Evolutionary conservation across 495 filamentous ascomycete species (phyloP).

Genomic region (Corynascus novoguineensis): DNA sequence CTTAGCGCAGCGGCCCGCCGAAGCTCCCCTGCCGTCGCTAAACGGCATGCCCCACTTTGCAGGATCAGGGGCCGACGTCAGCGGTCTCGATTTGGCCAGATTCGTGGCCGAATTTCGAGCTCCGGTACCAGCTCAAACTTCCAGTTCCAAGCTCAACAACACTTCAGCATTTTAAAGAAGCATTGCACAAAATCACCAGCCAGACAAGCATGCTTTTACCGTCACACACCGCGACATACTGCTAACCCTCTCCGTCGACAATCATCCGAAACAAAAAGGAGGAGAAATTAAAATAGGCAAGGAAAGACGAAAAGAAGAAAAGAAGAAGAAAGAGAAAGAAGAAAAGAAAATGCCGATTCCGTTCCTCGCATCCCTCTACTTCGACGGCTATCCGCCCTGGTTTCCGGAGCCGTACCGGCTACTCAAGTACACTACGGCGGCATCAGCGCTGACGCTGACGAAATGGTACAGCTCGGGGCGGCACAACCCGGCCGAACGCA

Average conservation of each 20-base stretch:
- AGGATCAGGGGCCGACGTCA: conserved; percentile 19
- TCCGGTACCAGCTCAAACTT: not conserved
- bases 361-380: conserved; percentile 55
- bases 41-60: not conserved
- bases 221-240: too few relatives aligned
- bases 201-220: too few relatives aligned
- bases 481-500: conserved; percentile 66
- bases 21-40: conserved; percentile 7
- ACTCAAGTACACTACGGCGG: conserved; percentile 53
- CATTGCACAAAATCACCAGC: not conserved
- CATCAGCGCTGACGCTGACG: conserved; percentile 56
- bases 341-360: conserved; percentile 87
- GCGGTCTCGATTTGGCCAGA: not conserved
- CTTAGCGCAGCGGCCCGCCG: conserved; percentile 3
- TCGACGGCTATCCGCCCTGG: conserved; percentile 57
- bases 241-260: too few relatives aligned
- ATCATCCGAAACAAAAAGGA: too few relatives aligned
- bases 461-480: conserved; percentile 78
- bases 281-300: too few relatives aligned
- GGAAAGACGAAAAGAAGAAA: too few relatives aligned
- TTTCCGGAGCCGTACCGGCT: conserved; percentile 60
- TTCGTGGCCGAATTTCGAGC: not conserved
- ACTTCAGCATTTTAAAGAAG: not conserved
- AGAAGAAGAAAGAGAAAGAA: too few relatives aligned
- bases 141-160: not conserved